Evolutionary conservation across 495 filamentous ascomycete species (phyloP), one percentile per base, ranked within the genome.

Genomic region (Neurospora sp.): DNA sequence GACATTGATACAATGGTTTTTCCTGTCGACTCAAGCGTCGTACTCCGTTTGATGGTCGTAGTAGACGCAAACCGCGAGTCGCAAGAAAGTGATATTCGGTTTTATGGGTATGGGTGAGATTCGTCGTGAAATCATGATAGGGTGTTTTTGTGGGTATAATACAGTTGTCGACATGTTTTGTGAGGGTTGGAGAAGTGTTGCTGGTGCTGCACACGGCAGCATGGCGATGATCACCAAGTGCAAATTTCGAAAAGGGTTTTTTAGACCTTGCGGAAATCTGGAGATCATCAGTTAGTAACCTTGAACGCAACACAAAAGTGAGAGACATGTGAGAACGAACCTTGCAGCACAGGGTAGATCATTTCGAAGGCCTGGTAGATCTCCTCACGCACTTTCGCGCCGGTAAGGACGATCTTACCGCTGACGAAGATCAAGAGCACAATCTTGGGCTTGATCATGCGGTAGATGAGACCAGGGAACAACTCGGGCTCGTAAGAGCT

Each of bases 381-480:
- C 86, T 99, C 96, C 85, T 99, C 96, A 74, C 96, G 92, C 72
- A 99, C 95, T 82, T 99, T 98, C 71, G 96, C 96, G 76, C 96
- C 96, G 73, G 96, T 99, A 82, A 99, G 85, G 79, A 98, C 96
- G 74, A 98, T 99, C 89, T 98, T 98, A 77, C 96, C 96, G 78
- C 92, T 95, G 81, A 99, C 96, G 87, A 99, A 99, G 81, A 99
- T 98, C 84, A 99, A 84, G 20, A 99, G 92, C 31, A 99, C 96
- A 75, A 99, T 98, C 91, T 98, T 98, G 35, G 96, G 96, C 88
- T 98, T 97, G 89, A 98, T 98, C 96, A 99, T 99, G 82, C 96
- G 93, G 82, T 99, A 99, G 86, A 99, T 99, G 71, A 99, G 89
- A 88, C 96, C 96, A 75, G 96, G 96, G 89, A 99, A 99, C 83